Percentiles rank a stretch among this genome's conserved stretches.
phyloP scores from a whole-genome alignment of 352 stramenopile genomes.

The Globisporangium parvum region DNA sequence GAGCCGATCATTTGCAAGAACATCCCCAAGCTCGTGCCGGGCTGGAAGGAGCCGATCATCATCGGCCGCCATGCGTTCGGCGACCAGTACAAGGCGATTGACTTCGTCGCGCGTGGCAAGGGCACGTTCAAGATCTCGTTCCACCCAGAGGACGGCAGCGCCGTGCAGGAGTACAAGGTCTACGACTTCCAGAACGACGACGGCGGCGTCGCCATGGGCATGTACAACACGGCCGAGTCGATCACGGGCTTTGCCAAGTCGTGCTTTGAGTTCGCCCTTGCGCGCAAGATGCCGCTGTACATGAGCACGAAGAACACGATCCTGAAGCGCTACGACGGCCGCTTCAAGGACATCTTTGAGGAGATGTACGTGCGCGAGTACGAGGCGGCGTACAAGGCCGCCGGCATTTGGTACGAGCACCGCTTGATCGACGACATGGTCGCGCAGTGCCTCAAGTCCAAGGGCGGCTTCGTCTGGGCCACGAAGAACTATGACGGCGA shows the following conservation, averaged over 20 bases:
- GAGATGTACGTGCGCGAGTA: slow-evolving; percentile 80
- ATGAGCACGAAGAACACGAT: slow-evolving; percentile 91
- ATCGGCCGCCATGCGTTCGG: slow-evolving; percentile 85
- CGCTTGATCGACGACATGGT: slow-evolving; percentile 90
- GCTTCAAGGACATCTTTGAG: slow-evolving; percentile 89
- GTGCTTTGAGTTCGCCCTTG: slow-evolving; percentile 58
- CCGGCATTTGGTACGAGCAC: slow-evolving; percentile 80
- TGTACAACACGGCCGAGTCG: slow-evolving; percentile 88
- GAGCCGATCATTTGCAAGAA: slow-evolving; percentile 87
- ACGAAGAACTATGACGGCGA: slow-evolving; percentile 92
- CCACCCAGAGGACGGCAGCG: slow-evolving; percentile 49
- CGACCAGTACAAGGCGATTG: slow-evolving; percentile 85
- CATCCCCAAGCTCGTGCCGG: slow-evolving; percentile 79
- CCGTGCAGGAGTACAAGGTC: slow-evolving; percentile 55
- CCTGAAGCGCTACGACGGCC: slow-evolving; percentile 83
- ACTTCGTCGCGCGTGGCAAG: slow-evolving; percentile 65
- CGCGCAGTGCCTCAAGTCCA: slow-evolving; percentile 84
- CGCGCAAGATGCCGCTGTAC: slow-evolving; percentile 73
- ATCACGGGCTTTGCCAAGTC: slow-evolving; percentile 64
- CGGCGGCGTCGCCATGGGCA: slow-evolving; percentile 75
- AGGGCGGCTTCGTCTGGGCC: slow-evolving; percentile 86
- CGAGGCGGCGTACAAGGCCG: slow-evolving; percentile 61
- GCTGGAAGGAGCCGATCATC: slow-evolving; percentile 85
- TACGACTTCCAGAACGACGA: slow-evolving; percentile 75
- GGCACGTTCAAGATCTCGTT: slow-evolving; percentile 83